These are phyloP conservation scores for Lipomyces spencermartinsiae DNA, from an alignment of 805 yeast genomes.

Conservation along the genomic window DNA sequence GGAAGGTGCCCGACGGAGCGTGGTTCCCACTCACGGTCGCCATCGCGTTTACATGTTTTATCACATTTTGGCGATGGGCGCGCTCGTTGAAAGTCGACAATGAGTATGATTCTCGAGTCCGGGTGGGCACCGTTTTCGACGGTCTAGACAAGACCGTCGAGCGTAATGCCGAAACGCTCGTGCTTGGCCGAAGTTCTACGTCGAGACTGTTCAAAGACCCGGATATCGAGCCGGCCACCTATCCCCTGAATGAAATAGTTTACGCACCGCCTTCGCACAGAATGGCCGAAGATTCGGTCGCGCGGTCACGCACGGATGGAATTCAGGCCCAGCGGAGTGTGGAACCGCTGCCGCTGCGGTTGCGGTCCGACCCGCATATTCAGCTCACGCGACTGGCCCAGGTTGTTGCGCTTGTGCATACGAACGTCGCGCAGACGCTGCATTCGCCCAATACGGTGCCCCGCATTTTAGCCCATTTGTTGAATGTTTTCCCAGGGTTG, in stretches of 20 bases:
- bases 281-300: not conserved
- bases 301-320: not conserved
- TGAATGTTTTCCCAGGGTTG: constrained; percentile 52
- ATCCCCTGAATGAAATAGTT: not conserved
- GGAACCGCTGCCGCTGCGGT: not conserved
- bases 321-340: not conserved
- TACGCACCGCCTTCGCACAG: not conserved
- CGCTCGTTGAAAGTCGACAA: constrained; percentile 50
- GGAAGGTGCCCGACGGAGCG: constrained; percentile 64
- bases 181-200: not conserved
- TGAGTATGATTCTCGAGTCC: constrained; percentile 49
- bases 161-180: not conserved
- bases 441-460: constrained; percentile 57
- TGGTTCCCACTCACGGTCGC: constrained; percentile 64
- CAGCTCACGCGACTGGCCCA: constrained; percentile 42
- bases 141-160: constrained; percentile 33
- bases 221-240: not conserved
- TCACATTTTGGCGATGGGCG: constrained; percentile 58
- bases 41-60: constrained; percentile 48
- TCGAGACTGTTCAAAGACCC: not conserved
- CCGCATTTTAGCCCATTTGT: constrained; percentile 48
- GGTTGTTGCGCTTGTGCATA: constrained; percentile 52
- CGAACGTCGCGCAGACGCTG: constrained; percentile 46
- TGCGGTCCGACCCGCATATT: constrained; percentile 3
- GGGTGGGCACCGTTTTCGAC: constrained; percentile 50